Evolutionary conservation across 2,329 filamentous ascomycete genomes (phyloP).

Genomic region (Penicillium sp.): DNA sequence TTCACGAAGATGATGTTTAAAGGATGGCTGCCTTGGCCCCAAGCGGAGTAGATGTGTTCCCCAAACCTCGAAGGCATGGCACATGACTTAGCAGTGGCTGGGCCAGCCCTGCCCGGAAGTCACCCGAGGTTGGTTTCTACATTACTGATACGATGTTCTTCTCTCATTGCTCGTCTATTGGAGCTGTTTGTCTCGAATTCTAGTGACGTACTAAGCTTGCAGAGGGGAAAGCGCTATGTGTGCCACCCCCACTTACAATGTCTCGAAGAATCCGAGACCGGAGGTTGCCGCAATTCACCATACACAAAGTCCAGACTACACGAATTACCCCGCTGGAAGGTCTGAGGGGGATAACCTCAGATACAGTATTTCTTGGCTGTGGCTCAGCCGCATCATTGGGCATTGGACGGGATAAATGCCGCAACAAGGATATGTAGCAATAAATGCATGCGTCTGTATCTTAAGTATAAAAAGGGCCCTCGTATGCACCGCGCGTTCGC

Average conservation of each 20-base stretch:
- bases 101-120: no score
- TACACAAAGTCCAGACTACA: background rate
- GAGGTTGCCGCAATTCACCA: background rate
- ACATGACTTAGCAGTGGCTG: no score
- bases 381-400: conserved; percentile 6
- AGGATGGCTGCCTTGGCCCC: background rate
- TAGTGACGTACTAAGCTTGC: no score
- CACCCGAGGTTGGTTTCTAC: no score
- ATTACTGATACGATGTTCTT: no score
- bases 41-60: background rate
- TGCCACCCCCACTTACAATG: background rate
- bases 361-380: conserved; percentile 1
- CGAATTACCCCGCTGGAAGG: background rate
- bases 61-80: no score
- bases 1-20: background rate
- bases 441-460: background rate
- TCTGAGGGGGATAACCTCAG: background rate
- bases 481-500: background rate
- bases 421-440: background rate
- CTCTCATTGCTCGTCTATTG: no score
- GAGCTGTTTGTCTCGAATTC: no score
- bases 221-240: no score
- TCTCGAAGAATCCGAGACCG: background rate
- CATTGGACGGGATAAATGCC: conserved; percentile 7
- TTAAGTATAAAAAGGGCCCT: background rate